phyloP scores from a whole-genome alignment of 768 basidiomycete genomes.

The Cystobasidiopsis lactophilus region DNA sequence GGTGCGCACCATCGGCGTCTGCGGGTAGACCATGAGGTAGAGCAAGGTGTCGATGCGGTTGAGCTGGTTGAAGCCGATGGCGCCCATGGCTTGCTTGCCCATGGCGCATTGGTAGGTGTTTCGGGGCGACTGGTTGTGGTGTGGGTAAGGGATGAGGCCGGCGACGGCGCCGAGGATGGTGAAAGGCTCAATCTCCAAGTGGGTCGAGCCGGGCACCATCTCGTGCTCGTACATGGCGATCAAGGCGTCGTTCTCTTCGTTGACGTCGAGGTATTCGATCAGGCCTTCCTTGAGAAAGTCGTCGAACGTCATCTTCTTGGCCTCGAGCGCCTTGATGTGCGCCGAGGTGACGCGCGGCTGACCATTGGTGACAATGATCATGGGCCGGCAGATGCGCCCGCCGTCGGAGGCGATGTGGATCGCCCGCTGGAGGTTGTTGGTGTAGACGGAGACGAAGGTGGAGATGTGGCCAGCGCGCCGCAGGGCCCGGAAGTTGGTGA shows the following conservation, averaged over 20 bases:
- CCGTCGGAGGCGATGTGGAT: constrained; percentile 95
- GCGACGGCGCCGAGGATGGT: constrained; percentile 93
- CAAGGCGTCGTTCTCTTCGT: constrained; percentile 94
- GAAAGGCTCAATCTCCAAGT: constrained; percentile 90
- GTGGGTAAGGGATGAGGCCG: constrained; percentile 94
- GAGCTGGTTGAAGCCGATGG: constrained; percentile 93
- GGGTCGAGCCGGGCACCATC: constrained; percentile 55
- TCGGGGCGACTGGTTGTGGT: constrained; percentile 96
- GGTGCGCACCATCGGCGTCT: constrained; percentile 98
- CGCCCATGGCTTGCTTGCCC: constrained; percentile 99
- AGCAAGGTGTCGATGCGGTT: constrained; percentile 92
- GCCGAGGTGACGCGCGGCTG: constrained; percentile 51
- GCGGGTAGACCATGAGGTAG: constrained; percentile 94
- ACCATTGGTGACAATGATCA: constrained; percentile 81
- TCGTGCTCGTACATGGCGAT: constrained; percentile 84
- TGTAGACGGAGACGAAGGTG: constrained; percentile 90
- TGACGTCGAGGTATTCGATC: constrained; percentile 94
- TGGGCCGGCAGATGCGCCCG: constrained; percentile 88
- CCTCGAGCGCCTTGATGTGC: constrained; percentile 60
- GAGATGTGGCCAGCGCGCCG: constrained; percentile 76
- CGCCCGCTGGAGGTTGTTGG: constrained; percentile 80
- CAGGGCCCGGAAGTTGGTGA: constrained; percentile 70
- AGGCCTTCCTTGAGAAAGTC: constrained; percentile 79
- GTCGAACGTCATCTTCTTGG: constrained; percentile 59
- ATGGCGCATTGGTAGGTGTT: constrained; percentile 99